A percentile compares a stretch with the other conserved stretches of the same genome.
Conservation (phyloP, 371 early-diverging fungal species). For the Paraphysoderma sedebokerense region DNA sequence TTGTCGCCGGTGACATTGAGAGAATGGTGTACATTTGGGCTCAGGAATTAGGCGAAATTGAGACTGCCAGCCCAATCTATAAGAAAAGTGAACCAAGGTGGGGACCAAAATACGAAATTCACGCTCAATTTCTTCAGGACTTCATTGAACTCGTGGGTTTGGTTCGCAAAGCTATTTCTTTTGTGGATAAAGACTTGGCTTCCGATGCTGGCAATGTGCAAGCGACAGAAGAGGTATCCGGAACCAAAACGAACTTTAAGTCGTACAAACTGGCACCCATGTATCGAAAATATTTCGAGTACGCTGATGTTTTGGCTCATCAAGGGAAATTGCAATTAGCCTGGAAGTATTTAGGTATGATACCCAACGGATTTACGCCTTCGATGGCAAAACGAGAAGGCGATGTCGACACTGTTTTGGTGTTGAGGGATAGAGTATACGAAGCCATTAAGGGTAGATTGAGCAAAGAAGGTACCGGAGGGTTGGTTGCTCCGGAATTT, state of each 20-base stretch:
- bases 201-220: neutral
- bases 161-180: constrained; percentile 75
- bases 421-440: constrained; percentile 59
- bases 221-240: neutral
- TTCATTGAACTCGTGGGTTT: constrained; percentile 81
- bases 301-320: constrained; percentile 54
- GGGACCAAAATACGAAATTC: constrained; percentile 16
- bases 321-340: constrained; percentile 62
- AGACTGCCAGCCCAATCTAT: neutral
- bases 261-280: constrained; percentile 40
- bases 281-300: constrained; percentile 72
- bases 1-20: constrained; percentile 74
- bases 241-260: neutral
- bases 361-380: too few species aligned
- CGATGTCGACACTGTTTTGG: constrained; percentile 34
- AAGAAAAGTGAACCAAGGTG: neutral
- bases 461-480: too few species aligned
- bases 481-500: constrained; percentile 30
- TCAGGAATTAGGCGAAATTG: constrained; percentile 1
- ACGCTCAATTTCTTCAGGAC: constrained; percentile 41
- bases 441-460: constrained; percentile 18
- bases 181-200: constrained; percentile 29
- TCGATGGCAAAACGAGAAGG: constrained; percentile 5
- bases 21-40: constrained; percentile 78
- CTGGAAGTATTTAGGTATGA: constrained; percentile 50